Base-by-base conservation (phyloP, 345 rosid species). In the Bretschneidera sinensis region DNA sequence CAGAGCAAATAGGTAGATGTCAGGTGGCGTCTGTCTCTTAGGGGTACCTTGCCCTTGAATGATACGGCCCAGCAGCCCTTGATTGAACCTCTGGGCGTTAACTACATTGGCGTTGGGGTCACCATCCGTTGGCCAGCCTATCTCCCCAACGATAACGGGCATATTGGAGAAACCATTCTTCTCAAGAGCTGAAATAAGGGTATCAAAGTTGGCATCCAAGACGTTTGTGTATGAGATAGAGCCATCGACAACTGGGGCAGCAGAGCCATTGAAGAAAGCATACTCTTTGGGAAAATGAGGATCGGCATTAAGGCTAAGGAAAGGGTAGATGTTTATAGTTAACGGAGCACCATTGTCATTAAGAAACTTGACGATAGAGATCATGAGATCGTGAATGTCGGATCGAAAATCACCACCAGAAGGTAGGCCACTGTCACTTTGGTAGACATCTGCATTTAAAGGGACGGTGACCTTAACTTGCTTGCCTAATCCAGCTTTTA, bases 121-220 rank as follows among this genome's bases (percentile, higher is more conserved):
- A 15, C 97, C 95, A 43, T 95, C 99, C 1, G 94, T 83, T 0
- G 91, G 95, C 99, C 99, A 95, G 0, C 97, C 94, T 1, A 95
- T 91, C 72, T 95, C 97, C 0, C 97, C 99, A 22, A 91, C 62
- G 51, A 95, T 76, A 54, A 95, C 76, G 11, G 88, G 89, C 69
- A 86, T 24, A 24, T 84, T 83, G 16, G 75, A 78, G 57, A 86
- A 95, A 1, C 99, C 96, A 49, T 85, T 88, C 51, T 86, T 91
- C 60, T 88, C 92, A 0, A 95, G 66, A 7, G 97, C 88, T 4
- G 81, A 43, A 14, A 83, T 74, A 3, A 91, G 83, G 43, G 96
- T 91, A 61, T 95, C 97, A 31, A 85, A 86, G 54, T 91, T 88
- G 33, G 96, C 97, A 17, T 91, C 95, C 57, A 86, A 92, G 34